Evolutionary conservation across 352 stramenopile genomes (phyloP), one percentile per base, ranked within the genome.

Genomic region (Phytophthora idaei): DNA sequence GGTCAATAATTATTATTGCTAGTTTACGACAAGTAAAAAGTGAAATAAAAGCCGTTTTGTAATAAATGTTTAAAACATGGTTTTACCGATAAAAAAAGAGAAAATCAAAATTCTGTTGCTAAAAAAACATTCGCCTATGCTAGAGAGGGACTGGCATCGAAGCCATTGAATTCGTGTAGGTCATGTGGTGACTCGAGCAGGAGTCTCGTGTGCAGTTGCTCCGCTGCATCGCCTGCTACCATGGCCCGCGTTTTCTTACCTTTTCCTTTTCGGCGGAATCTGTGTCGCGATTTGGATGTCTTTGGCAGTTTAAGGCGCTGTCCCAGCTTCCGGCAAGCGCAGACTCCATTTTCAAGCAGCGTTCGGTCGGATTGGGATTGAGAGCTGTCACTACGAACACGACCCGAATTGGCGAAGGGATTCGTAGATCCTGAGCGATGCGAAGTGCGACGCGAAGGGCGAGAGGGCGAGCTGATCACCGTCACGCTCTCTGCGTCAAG

Each of bases 311-410:
- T 74, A 8, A 90, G 54, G 3, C 80, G 70, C 57, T 90, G 83
- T 28, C 81, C 81, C 17, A 89, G 61, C 39, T 86, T 81, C n/a
- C 82, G 76, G 47, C 80, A 90, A 5, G 66, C 59, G 28, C 82
- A 89, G 12, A 76, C 51, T 5, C 78, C 76, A 52, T 84, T 80
- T 21, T 85, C 74, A 15, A 81, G 64, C 5, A 84, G 47, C 9
- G 73, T 75, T 54, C 75, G 59, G 12, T 85, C 74, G 1, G 75
- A 89, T 42, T 83, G 70, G 29, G 75, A 78, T 15, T 71, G 58
- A 17, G 61, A 68, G 28, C 57, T 75, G 44, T 71, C 71, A 14
- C 52, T 70, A 50, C 59, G 62, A 46, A 71, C 47, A 57, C 69
- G 57, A 54, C 63, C 28, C 68, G 67, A 65, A 37, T 58, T 64